Base-by-base conservation (phyloP, 441 rosid genomes). In the Populus trichocarpa region DNA sequence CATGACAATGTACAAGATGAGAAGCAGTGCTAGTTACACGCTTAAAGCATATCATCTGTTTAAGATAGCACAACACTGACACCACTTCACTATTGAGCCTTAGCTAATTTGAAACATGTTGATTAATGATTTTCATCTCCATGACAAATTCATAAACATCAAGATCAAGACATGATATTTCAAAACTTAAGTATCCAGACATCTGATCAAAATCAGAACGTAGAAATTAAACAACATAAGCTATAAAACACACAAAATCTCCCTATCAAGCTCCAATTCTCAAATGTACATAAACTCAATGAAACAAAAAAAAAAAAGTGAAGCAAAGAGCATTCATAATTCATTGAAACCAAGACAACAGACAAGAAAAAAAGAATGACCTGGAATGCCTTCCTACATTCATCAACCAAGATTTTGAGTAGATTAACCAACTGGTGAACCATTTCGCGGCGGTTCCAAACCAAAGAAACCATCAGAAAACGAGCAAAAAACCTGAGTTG, bases 341-440 rank as follows among this genome's bases (percentile, higher is more conserved):
- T 64, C 67, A 64, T 64, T 64, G 26, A n/a, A n/a, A 25, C 67
- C 6, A 64, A 25, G 67, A n/a, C 67, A n/a, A 23, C 26, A 64
- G 2, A 11, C 67, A 64, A 64, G 12, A n/a, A 30, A 30, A 68
- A 13, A 68, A 16, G 71, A 66, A 75, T 72, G 72, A 96, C 98
- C 99, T 90, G 98, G 78, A 90, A 96, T 33, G 94, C 86, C 85
- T 91, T 89, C 87, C 87, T 90, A 95, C 97, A 96, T 82, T 96
- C 98, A 82, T 96, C 99, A 72, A 94, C 88, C 87, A 90, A 85
- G 83, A 87, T 72, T 81, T 89, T 93, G 78, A 96, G 87, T 82
- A 91, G 97, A 85, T 88, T 89, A 77, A 93, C 94, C 84, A 94
- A 85, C 70, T 90, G 97, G 84, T 90, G 94, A 59, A 94, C 92